Evolutionary conservation across 2,329 filamentous ascomycete species (phyloP).

Genomic region (Geoglossum cookeanum): DNA sequence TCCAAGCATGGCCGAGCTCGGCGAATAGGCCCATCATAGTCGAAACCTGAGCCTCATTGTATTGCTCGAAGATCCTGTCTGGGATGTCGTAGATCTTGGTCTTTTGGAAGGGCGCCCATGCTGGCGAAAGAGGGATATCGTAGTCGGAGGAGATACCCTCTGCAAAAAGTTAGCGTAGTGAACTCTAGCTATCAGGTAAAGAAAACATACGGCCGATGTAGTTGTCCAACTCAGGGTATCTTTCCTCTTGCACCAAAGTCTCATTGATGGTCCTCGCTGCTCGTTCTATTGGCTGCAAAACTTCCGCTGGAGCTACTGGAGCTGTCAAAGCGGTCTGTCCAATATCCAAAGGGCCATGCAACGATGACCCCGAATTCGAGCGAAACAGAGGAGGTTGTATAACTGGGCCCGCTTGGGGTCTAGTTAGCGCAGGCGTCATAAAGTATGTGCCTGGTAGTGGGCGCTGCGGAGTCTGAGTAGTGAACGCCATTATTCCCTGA

Average conservation of each 20-base stretch:
- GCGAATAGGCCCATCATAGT: constrained; percentile 94
- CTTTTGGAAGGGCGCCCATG: constrained; percentile 83
- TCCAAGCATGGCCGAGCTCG: constrained; percentile 87
- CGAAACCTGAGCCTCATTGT: constrained; percentile 68
- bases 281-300: constrained; percentile 53
- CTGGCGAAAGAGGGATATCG: constrained; percentile 46
- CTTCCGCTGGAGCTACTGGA: constrained; percentile 15
- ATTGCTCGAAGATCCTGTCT: constrained; percentile 79
- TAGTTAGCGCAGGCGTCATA: constrained; percentile 47
- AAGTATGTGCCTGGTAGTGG: constrained; percentile 58
- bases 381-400: constrained; percentile 1
- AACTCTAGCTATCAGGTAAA: background rate
- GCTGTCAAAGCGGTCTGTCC: background rate
- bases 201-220: constrained; percentile 63
- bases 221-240: constrained; percentile 74
- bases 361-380: background rate
- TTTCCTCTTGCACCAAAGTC: constrained; percentile 53
- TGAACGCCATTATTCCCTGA: constrained; percentile 30
- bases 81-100: constrained; percentile 76
- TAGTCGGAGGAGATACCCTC: constrained; percentile 57
- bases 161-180: background rate
- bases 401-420: constrained; percentile 9
- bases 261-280: constrained; percentile 71
- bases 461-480: constrained; percentile 45
- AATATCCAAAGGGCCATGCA: background rate